Base-by-base conservation (phyloP, 768 basidiomycete genomes). In the Astraeus odoratus region DNA sequence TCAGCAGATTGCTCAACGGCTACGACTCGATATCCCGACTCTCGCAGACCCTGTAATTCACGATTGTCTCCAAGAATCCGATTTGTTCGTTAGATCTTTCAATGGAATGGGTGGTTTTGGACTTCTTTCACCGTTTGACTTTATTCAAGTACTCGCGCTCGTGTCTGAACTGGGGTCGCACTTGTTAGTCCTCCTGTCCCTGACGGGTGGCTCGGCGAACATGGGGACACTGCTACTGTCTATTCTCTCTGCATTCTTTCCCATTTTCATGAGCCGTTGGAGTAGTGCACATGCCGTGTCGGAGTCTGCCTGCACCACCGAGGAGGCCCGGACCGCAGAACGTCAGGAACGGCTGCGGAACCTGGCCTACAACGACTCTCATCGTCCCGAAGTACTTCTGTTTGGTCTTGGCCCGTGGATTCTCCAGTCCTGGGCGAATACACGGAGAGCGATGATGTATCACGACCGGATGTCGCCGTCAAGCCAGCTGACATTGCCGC, bases 321-420 rank as follows among this genome's bases (percentile, higher is more conserved):
- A 74, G 33, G 84, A 86, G 58, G 76, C 75, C 13, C 76, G 75
- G 9, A 75, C 81, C 3, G 76, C 78, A 20, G 81, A 84, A 42
- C 78, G 78, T 33, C 83, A 84, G 56, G 86, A 90, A 56, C 76
- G 74, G 34, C 77, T 90, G 73, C 79, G 85, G 7, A 78, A 74
- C 54, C 67, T 92, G 30, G 89, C 81, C 0, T 79, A 85, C 60
- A 84, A 78, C 56, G 88, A 88, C 30, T 57, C 67, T 0, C 80
- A 86, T 60, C 81, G 87, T n/a, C 80, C 83, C 13, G 90, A 94
- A 60, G 75, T 93, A 25, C 71, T 82, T 26, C 70, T 93, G 3
- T 94, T 91, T 60, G 86, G 86, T 4, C 72, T 94, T 13, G 82
- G 80, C 9, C 82, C 86, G 30, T 94, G 90, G 91, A 82, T 93